phyloP scores from a whole-genome alignment of 352 stramenopile species.

The Blastocystis sp. region DNA sequence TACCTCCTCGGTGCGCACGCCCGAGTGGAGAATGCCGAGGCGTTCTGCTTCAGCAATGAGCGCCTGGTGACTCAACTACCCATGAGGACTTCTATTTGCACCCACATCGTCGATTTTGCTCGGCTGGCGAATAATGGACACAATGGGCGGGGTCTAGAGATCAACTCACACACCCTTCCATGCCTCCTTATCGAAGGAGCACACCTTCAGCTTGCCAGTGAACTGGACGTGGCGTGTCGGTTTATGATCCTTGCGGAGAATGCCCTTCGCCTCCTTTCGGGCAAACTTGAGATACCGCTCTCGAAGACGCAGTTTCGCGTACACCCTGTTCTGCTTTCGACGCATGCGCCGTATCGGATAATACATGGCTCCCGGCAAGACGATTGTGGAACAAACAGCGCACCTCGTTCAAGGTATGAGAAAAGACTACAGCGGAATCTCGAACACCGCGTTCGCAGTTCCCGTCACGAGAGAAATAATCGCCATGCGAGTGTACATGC shows the following conservation, averaged over 20 bases:
- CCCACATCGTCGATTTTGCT: conserved; percentile 5
- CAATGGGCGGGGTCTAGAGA: conserved; percentile 24
- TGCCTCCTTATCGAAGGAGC: conserved; percentile 41
- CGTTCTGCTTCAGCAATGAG: conserved; percentile 31
- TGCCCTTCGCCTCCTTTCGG: not conserved
- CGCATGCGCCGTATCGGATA: conserved; percentile 16
- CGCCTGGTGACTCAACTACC: conserved; percentile 13
- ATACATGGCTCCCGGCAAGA: not conserved
- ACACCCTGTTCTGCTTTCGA: not conserved
- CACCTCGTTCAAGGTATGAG: not conserved
- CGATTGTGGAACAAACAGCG: conserved; percentile 20
- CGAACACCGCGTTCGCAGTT: conserved; percentile 59
- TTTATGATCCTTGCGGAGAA: not conserved
- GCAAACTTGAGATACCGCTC: not conserved
- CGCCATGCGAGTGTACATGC: conserved; percentile 98
- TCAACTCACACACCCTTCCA: not conserved
- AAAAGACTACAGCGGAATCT: conserved; percentile 57
- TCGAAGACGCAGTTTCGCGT: conserved; percentile 4
- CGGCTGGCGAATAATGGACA: conserved; percentile 29
- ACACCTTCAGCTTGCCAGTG: conserved; percentile 31
- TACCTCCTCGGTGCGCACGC: conserved; percentile 4
- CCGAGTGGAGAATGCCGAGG: not conserved
- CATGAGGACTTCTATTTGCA: not conserved
- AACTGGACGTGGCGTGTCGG: conserved; percentile 15
- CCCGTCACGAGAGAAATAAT: conserved; percentile 89